Evolutionary conservation across 495 filamentous ascomycete genomes (phyloP).

Genomic region (Penicillium flavigenum): DNA sequence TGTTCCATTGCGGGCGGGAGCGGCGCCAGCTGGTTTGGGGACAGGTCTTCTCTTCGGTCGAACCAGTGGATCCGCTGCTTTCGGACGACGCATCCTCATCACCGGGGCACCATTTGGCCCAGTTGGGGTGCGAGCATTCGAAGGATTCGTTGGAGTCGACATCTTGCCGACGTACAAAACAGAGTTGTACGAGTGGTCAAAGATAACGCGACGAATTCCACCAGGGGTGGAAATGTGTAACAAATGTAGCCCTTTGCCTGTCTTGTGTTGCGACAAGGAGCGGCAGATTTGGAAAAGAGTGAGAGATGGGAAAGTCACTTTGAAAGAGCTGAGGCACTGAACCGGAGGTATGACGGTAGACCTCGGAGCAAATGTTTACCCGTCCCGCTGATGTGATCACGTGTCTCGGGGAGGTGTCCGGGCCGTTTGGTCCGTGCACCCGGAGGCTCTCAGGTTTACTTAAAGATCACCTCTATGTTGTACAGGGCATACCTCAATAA

Average conservation of each 20-base stretch:
- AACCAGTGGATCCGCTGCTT: slow-evolving; percentile 65
- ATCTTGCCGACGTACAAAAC: slow-evolving; percentile 22
- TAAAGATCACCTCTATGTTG: background rate
- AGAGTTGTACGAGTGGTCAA: background rate
- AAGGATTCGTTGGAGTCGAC: slow-evolving; percentile 38
- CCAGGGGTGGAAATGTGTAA: background rate
- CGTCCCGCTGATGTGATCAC: background rate
- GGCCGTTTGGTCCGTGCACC: slow-evolving; percentile 1
- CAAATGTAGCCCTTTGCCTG: background rate
- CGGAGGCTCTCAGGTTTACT: background rate
- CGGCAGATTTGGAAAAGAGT: background rate
- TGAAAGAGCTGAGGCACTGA: background rate
- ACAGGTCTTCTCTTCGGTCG: slow-evolving; percentile 56
- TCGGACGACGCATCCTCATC: slow-evolving; percentile 48
- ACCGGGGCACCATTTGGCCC: slow-evolving; percentile 37
- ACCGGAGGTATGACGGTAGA: slow-evolving; percentile 1
- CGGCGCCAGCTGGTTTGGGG: slow-evolving; percentile 30
- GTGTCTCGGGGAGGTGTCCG: background rate
- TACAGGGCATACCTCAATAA: no score
- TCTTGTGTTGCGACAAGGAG: background rate
- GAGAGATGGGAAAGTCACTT: background rate
- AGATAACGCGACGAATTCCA: background rate
- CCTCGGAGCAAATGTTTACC: slow-evolving; percentile 3
- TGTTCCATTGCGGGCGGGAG: slow-evolving; percentile 16
- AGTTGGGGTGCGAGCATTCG: slow-evolving; percentile 32